Conservation (phyloP, 345 rosid genomes). For the Gossypium herbaceum region DNA sequence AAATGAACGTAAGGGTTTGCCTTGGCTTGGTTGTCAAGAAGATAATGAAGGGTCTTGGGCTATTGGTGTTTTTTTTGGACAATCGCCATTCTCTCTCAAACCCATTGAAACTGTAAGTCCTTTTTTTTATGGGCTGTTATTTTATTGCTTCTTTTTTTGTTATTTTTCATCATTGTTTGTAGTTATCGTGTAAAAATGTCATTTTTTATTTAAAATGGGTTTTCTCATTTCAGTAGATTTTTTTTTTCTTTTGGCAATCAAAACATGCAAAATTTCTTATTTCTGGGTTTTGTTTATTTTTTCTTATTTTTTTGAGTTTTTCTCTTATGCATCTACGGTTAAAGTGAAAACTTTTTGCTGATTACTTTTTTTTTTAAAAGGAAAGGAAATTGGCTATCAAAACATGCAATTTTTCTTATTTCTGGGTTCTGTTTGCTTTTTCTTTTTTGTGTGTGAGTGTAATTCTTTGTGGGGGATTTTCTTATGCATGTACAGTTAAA, state of each 20-base stretch:
- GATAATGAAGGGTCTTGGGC: constrained; percentile 97
- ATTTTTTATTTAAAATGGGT: too few relatives aligned
- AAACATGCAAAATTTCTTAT: not conserved
- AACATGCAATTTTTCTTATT: not conserved
- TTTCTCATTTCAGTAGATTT: not conserved
- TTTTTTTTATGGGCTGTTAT: not conserved
- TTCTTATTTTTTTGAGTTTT: not conserved
- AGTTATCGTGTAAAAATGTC: not conserved
- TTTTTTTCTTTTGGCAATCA: not conserved
- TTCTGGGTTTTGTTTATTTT: not conserved
- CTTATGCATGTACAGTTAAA: not conserved
- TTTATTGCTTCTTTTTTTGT: not conserved
- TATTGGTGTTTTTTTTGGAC: constrained; percentile 79
- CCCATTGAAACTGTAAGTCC: constrained; percentile 73
- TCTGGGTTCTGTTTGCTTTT: not conserved
- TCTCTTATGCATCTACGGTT: not conserved
- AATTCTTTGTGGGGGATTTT: not conserved
- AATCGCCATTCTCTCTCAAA: constrained; percentile 81
- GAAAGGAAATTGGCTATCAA: too few relatives aligned
- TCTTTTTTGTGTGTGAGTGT: not conserved
- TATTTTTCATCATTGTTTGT: not conserved
- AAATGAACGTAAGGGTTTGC: constrained; percentile 27
- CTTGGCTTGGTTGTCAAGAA: constrained; percentile 63
- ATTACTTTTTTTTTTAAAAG: not conserved
- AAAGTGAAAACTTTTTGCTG: not conserved